phyloP scores from a whole-genome alignment of 169 alveolate species.

The Amoebophrya sp. region DNA sequence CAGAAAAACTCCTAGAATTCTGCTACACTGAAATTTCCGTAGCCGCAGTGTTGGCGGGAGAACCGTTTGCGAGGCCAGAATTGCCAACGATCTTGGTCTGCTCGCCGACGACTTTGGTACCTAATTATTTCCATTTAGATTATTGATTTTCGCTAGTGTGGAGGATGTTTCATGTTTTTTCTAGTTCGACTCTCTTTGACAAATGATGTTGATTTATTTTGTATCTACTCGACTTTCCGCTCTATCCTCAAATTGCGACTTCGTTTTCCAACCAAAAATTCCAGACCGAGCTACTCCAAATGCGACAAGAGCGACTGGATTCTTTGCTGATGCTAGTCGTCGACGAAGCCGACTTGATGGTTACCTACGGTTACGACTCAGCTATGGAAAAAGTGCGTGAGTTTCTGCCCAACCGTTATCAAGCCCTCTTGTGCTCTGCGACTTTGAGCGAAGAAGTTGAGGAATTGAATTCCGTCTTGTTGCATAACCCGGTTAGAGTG shows the following conservation, averaged over 20 bases:
- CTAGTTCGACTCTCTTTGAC: too few relatives aligned
- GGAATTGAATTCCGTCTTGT: too few relatives aligned
- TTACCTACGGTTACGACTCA: slow-evolving; percentile 24
- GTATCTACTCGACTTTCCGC: too few relatives aligned
- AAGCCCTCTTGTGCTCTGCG: slow-evolving; percentile 20
- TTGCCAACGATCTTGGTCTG: background rate
- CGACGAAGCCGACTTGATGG: slow-evolving; percentile 34
- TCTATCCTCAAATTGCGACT: too few relatives aligned
- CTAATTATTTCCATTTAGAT: too few relatives aligned
- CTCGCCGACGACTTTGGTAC: slow-evolving; percentile 26
- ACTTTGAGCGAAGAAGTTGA: slow-evolving; percentile 28
- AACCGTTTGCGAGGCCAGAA: background rate
- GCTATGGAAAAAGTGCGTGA: background rate
- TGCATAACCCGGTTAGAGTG: background rate
- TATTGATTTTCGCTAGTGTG: too few relatives aligned
- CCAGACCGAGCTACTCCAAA: background rate
- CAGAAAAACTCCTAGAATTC: background rate
- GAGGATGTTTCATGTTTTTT: too few relatives aligned
- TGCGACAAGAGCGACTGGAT: background rate
- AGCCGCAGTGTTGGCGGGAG: background rate
- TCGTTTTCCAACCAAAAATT: too few relatives aligned
- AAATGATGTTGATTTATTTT: too few relatives aligned
- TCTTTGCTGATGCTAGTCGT: background rate
- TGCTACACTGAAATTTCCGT: background rate
- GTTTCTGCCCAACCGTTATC: background rate